phyloP scores from a whole-genome alignment of 1,284 basidiomycete species.

The Trametes sp. region DNA sequence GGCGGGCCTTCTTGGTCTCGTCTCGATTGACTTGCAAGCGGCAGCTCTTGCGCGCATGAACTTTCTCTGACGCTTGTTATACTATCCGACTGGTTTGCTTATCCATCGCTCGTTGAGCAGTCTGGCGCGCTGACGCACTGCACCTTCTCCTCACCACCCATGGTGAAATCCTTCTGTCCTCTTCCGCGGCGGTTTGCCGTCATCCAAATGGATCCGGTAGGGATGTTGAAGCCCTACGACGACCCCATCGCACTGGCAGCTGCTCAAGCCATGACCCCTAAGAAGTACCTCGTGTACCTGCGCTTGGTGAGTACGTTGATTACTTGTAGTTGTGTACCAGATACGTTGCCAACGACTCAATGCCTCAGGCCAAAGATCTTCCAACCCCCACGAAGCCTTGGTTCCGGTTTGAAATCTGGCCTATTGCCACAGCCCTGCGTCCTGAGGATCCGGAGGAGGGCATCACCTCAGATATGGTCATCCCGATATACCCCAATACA shows the following conservation, averaged over 20 bases:
- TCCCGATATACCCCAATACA: conserved; percentile 6
- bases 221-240: background rate
- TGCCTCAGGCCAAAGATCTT: conserved; percentile 3
- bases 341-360: background rate
- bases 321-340: background rate
- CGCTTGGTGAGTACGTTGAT: background rate
- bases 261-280: background rate
- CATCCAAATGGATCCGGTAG: background rate
- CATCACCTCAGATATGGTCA: conserved; percentile 14
- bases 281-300: conserved; percentile 7
- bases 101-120: no score
- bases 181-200: background rate
- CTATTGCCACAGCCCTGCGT: conserved; percentile 1
- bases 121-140: no score
- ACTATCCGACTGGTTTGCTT: no score
- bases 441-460: background rate
- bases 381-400: background rate
- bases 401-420: conserved; percentile 3
- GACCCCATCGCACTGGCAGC: background rate
- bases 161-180: background rate
- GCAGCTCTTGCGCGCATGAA: background rate
- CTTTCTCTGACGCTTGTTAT: no score
- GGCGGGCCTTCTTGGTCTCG: background rate
- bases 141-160: no score
- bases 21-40: no score